phyloP scores from a whole-genome alignment of 2,329 filamentous ascomycete genomes.

The Nemania diffusa region DNA sequence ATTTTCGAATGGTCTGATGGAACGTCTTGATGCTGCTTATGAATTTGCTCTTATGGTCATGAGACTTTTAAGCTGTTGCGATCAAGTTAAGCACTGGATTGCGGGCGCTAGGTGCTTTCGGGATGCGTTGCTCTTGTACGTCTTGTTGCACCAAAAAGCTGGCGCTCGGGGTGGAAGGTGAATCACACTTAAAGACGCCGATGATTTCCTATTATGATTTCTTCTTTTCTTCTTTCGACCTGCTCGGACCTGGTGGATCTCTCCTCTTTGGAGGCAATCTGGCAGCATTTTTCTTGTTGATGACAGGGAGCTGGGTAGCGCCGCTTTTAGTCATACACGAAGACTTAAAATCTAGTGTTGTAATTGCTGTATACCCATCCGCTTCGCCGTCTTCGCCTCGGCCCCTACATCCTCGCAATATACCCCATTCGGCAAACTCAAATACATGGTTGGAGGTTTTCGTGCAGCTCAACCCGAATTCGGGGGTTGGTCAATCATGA shows the following conservation, averaged over 20 bases:
- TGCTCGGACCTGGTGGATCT: constrained; percentile 33
- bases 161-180: constrained; percentile 40
- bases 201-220: constrained; percentile 45
- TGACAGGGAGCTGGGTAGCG: constrained; percentile 33
- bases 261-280: constrained; percentile 37
- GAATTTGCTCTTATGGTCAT: constrained; percentile 37
- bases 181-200: constrained; percentile 41
- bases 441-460: constrained; percentile 35
- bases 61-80: constrained; percentile 29
- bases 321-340: constrained; percentile 16
- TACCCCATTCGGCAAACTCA: constrained; percentile 37
- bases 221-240: constrained; percentile 36
- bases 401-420: constrained; percentile 41
- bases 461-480: constrained; percentile 32
- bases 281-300: constrained; percentile 40
- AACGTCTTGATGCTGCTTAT: constrained; percentile 39
- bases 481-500: constrained; percentile 34
- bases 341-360: constrained; percentile 22
- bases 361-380: constrained; percentile 20
- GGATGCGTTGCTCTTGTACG: constrained; percentile 42
- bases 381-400: constrained; percentile 25
- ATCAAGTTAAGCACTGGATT: constrained; percentile 26
- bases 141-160: constrained; percentile 43
- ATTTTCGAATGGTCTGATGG: constrained; percentile 40
- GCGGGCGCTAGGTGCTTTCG: constrained; percentile 36